Conservation (phyloP, 768 basidiomycete genomes). For the Lactifluus pinguis region DNA sequence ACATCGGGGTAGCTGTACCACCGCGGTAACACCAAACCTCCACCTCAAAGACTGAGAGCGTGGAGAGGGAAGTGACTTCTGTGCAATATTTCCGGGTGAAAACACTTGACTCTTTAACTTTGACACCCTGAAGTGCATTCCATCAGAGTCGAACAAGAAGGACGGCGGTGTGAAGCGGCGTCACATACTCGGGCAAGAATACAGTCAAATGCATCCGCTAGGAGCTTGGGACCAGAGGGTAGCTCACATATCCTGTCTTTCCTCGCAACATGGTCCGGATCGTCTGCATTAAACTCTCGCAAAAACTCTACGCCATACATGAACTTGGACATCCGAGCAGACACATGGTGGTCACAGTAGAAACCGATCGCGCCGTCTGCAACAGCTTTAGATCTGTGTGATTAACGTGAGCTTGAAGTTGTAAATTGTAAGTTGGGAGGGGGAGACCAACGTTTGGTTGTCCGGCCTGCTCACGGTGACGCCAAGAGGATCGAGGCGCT, state of each 20-base stretch:
- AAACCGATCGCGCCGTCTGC: constrained; percentile 80
- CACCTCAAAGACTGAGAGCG: constrained; percentile 73
- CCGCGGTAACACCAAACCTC: constrained; percentile 81
- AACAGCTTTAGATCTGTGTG: constrained; percentile 66
- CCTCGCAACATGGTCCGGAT: constrained; percentile 57
- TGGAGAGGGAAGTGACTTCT: constrained; percentile 65
- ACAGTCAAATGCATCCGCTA: constrained; percentile 78
- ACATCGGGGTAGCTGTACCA: constrained; percentile 59
- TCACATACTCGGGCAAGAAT: constrained; percentile 56
- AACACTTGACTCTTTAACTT: constrained; percentile 74
- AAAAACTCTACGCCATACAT: constrained; percentile 80
- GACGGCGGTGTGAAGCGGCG: neutral
- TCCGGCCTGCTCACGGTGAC: constrained; percentile 68
- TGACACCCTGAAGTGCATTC: constrained; percentile 40
- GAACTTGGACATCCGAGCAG: constrained; percentile 67
- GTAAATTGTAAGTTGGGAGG: neutral
- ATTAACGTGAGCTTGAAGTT: constrained; percentile 1
- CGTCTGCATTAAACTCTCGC: constrained; percentile 52
- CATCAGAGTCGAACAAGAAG: constrained; percentile 4
- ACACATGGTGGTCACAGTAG: constrained; percentile 79
- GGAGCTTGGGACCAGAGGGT: constrained; percentile 66
- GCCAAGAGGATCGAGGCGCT: constrained; percentile 45
- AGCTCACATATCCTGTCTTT: constrained; percentile 62
- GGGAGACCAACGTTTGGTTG: constrained; percentile 55
- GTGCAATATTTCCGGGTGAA: constrained; percentile 79